Evolutionary conservation across 2,329 filamentous ascomycete genomes (phyloP).

Genomic region (Aspergillus pseudonomiae): DNA sequence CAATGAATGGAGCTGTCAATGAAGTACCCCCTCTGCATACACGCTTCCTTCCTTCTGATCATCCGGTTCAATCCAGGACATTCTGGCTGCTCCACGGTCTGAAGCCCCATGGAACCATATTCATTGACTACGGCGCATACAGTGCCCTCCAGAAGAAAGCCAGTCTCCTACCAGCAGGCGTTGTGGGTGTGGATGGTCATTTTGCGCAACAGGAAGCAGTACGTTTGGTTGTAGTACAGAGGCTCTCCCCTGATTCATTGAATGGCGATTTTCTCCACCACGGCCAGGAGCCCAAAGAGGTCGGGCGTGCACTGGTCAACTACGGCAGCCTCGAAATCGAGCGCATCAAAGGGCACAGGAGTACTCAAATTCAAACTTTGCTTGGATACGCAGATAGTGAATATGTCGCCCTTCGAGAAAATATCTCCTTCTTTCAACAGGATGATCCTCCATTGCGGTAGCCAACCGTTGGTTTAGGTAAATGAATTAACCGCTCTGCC

Average conservation of each 20-base stretch:
- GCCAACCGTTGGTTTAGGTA: background rate
- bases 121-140: slow-evolving; percentile 89
- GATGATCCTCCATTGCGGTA: slow-evolving; percentile 22
- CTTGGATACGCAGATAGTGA: slow-evolving; percentile 93
- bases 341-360: slow-evolving; percentile 81
- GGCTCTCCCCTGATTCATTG: slow-evolving; percentile 46
- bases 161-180: slow-evolving; percentile 84
- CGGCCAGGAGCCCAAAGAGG: slow-evolving; percentile 62
- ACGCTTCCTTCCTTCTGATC: slow-evolving; percentile 81
- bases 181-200: slow-evolving; percentile 82
- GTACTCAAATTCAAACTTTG: slow-evolving; percentile 75
- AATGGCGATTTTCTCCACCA: slow-evolving; percentile 44
- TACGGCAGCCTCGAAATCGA: slow-evolving; percentile 85
- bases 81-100: slow-evolving; percentile 97
- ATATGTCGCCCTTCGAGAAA: slow-evolving; percentile 87
- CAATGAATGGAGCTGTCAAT: slow-evolving; percentile 17
- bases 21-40: slow-evolving; percentile 73
- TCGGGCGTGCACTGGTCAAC: slow-evolving; percentile 88
- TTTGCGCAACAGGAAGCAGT: slow-evolving; percentile 95
- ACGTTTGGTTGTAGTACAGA: slow-evolving; percentile 77
- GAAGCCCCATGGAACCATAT: slow-evolving; percentile 84
- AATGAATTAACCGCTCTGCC: background rate
- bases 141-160: slow-evolving; percentile 79
- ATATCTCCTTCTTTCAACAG: slow-evolving; percentile 71
- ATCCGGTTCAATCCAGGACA: slow-evolving; percentile 87